Evolutionary conservation across 1,284 basidiomycete species (phyloP), one percentile per base, ranked within the genome.

Genomic region (Cryptococcus neoformans): DNA sequence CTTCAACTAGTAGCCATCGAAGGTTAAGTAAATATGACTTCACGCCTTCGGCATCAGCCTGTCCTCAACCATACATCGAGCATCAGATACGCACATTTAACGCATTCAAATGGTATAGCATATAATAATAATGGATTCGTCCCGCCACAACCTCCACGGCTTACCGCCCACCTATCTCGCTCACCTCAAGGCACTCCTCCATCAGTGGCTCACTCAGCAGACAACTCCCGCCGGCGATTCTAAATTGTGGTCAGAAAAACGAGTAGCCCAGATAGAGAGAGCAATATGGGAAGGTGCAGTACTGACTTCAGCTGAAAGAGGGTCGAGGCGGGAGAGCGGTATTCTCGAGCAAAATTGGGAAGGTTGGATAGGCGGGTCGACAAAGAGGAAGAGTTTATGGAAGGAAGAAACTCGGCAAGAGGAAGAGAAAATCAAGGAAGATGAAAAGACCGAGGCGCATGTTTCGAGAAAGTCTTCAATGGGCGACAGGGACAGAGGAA

Each of bases 141-240:
- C 67, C 11, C 55, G 66, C 1, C 66, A 65, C 51, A 64, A 69
- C 51, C 53, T 48, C 0, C 49, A 50, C 4, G 65, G 66, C 35
- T 60, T 72, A 4, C 69, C 69, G 1, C 68, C 69, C 2, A 60
- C 57, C 3, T 69, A 70, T 44, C 54, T 68, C 44, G 35, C 42
- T 12, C 67, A 70, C 48, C 60, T 72, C 1, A 55, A 61, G 6
- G 39, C 53, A 6, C 55, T 72, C 12, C 51, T 69, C 1, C 64
- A 59, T 47, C 70, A 72, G 59, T 72, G 67, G 65, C 60, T 72
- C 12, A 53, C 52, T 16, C 68, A 70, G 44, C 70, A 72, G n/a
- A 14, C 34, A 10, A 4, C 6, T n/a, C 11, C 50, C 2, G 54
- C 44, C 11, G 44, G 49, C 21, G 51, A 47, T 16, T 48, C 51